Conservation (phyloP, 148 eudicot species). For the Fagopyrum tataricum region DNA sequence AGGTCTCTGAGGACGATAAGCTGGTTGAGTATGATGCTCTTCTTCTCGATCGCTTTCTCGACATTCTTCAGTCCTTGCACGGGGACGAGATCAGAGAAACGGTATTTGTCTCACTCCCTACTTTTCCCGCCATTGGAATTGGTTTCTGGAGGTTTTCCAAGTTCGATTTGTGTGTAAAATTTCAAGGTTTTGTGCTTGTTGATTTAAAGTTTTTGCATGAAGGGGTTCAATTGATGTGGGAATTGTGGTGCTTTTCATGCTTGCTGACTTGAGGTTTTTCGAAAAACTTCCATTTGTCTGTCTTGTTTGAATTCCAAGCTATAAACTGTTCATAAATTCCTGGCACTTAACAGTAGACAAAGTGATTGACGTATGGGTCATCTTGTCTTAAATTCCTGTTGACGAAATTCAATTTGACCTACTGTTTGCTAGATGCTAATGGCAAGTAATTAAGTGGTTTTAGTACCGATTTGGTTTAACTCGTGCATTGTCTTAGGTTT, state of each 20-base stretch:
- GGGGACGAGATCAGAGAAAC: slow-evolving; percentile 74
- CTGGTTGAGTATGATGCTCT: slow-evolving; percentile 86
- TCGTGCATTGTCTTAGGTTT: neutral
- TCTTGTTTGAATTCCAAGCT: neutral
- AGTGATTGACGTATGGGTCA: neutral
- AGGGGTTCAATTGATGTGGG: neutral
- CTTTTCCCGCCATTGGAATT: neutral
- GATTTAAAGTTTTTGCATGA: neutral
- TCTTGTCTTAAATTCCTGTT: neutral
- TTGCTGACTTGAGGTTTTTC: neutral
- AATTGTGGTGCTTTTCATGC: neutral
- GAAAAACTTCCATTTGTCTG: neutral
- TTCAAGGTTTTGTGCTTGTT: neutral
- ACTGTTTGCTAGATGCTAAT: neutral
- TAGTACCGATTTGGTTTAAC: neutral
- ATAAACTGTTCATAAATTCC: neutral
- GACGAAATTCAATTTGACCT: neutral
- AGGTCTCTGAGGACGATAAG: slow-evolving; percentile 83
- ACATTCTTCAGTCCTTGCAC: slow-evolving; percentile 75
- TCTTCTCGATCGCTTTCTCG: slow-evolving; percentile 78
- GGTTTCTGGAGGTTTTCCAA: neutral
- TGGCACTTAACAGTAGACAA: neutral
- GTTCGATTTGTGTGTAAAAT: neutral
- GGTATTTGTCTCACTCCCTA: slow-evolving; percentile 23
- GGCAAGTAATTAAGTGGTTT: no score